These are phyloP conservation scores for Pontederia paniculata DNA, from an alignment of 176 grass and related monocot species.

Conservation along the genomic window DNA sequence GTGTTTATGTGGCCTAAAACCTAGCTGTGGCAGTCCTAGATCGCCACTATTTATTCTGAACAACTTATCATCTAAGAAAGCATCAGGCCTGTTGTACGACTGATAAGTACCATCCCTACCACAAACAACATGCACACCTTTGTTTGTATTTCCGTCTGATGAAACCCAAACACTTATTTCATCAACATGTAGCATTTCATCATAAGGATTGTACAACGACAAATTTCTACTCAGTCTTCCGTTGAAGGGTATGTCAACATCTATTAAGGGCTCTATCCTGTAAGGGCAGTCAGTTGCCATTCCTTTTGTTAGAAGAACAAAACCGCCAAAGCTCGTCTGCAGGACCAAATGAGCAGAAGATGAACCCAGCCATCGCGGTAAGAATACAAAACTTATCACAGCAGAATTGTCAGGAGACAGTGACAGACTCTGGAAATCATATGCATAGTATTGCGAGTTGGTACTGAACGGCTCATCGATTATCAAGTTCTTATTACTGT, in stretches of 20 bases:
- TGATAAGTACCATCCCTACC: constrained; percentile 24
- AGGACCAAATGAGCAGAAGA: constrained; percentile 64
- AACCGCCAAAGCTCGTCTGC: constrained; percentile 85
- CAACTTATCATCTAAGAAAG: constrained; percentile 39
- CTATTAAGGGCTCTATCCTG: constrained; percentile 60
- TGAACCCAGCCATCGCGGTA: constrained; percentile 63
- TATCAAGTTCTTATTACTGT: constrained; percentile 44
- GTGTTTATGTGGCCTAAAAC: constrained; percentile 57
- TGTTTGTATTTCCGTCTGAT: constrained; percentile 39
- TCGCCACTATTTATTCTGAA: constrained; percentile 32
- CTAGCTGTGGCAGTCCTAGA: constrained; percentile 33
- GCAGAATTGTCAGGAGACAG: constrained; percentile 60
- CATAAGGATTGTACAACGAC: constrained; percentile 69
- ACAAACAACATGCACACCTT: constrained; percentile 69
- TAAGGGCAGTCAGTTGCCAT: constrained; percentile 49
- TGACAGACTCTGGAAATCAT: constrained; percentile 49
- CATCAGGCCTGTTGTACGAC: constrained; percentile 19
- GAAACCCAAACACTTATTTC: constrained; percentile 80
- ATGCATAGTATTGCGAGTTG: constrained; percentile 78
- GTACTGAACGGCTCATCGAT: constrained; percentile 72
- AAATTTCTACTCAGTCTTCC: constrained; percentile 56
- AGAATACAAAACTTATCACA: constrained; percentile 57
- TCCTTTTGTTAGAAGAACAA: constrained; percentile 81
- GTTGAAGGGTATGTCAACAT: constrained; percentile 36
- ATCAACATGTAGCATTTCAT: constrained; percentile 57